These are phyloP conservation scores for Sporothrix protearum DNA, from an alignment of 2,329 filamentous ascomycete genomes.

Conservation along the genomic window DNA sequence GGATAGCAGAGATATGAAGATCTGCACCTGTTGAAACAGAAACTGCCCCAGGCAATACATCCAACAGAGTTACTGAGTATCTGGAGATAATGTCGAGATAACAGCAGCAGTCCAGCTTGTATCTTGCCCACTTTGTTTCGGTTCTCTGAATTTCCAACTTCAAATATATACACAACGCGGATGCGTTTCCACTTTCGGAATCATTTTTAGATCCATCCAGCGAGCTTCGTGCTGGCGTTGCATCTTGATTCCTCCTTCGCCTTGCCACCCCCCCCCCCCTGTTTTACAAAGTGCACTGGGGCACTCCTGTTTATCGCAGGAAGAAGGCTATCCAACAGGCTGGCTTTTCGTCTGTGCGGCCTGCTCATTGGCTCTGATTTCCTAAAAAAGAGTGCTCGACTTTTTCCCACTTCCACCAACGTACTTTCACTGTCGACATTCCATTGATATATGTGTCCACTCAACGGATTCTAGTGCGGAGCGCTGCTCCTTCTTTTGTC, in stretches of 20 bases:
- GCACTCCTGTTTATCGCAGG: not conserved
- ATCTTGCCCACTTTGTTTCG: not conserved
- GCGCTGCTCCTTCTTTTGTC: not conserved
- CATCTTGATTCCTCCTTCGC: not conserved
- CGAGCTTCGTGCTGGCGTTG: not conserved
- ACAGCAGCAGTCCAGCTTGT: not conserved
- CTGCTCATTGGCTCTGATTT: slow-evolving; percentile 14
- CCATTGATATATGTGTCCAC: not conserved
- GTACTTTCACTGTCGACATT: not conserved
- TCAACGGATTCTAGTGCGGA: not conserved
- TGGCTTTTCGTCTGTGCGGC: slow-evolving; percentile 9
- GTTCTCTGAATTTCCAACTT: not conserved
- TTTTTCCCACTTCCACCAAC: not conserved
- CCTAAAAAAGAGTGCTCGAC: not conserved
- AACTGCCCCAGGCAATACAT: not conserved
- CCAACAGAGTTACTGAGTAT: not conserved
- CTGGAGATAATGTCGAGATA: not conserved
- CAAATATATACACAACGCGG: not conserved
- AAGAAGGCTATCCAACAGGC: not conserved
- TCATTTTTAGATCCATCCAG: not conserved
- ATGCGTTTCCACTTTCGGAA: not conserved
- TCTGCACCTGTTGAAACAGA: slow-evolving; percentile 14
- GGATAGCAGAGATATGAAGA: slow-evolving; percentile 10
- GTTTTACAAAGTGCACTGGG: no score
- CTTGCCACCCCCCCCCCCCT: not conserved